A percentile compares a stretch with the other conserved stretches of the same genome.
Conservation (phyloP, 2,329 filamentous ascomycete species). For the Ascochyta viciae-villosae region DNA sequence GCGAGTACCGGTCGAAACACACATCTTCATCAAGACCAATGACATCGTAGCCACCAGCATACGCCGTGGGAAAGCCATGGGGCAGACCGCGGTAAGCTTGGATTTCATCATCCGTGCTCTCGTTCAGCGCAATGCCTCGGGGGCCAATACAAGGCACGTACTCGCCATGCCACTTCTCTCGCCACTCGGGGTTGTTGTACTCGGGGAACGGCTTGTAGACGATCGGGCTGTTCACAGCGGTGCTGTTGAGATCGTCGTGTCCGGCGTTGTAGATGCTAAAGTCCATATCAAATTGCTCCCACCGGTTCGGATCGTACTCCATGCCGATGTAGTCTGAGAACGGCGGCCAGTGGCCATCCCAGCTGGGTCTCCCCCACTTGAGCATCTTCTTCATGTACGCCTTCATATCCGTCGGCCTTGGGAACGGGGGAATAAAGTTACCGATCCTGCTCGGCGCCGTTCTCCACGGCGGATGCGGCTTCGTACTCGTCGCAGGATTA, state of each 20-base stretch:
- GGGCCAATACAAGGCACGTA: slow-evolving; percentile 72
- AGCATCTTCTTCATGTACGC: slow-evolving; percentile 53
- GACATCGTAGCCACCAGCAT: slow-evolving; percentile 49
- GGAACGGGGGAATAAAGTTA: slow-evolving; percentile 23
- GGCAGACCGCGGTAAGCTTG: slow-evolving; percentile 68
- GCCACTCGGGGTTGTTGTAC: slow-evolving; percentile 71
- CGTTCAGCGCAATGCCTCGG: slow-evolving; percentile 58
- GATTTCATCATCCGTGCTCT: slow-evolving; percentile 66
- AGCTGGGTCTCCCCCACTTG: slow-evolving; percentile 50
- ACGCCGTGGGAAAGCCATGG: slow-evolving; percentile 47
- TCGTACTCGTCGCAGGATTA: slow-evolving; percentile 15
- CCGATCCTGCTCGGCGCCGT: slow-evolving; percentile 27
- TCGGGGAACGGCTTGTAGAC: slow-evolving; percentile 75
- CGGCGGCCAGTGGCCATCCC: slow-evolving; percentile 53
- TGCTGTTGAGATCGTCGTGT: slow-evolving; percentile 39
- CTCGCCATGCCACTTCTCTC: slow-evolving; percentile 61
- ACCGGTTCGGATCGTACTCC: slow-evolving; percentile 57
- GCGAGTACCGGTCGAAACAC: slow-evolving; percentile 67
- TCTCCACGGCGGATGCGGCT: slow-evolving; percentile 34
- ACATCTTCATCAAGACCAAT: slow-evolving; percentile 59
- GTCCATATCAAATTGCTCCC: slow-evolving; percentile 54
- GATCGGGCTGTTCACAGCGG: slow-evolving; percentile 52
- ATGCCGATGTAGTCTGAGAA: slow-evolving; percentile 52
- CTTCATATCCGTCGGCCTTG: slow-evolving; percentile 35
- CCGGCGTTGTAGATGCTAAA: slow-evolving; percentile 48